Evolutionary conservation across 1,284 basidiomycete genomes (phyloP), one percentile per base, ranked within the genome.

Genomic region (Apiotrichum porosum): DNA sequence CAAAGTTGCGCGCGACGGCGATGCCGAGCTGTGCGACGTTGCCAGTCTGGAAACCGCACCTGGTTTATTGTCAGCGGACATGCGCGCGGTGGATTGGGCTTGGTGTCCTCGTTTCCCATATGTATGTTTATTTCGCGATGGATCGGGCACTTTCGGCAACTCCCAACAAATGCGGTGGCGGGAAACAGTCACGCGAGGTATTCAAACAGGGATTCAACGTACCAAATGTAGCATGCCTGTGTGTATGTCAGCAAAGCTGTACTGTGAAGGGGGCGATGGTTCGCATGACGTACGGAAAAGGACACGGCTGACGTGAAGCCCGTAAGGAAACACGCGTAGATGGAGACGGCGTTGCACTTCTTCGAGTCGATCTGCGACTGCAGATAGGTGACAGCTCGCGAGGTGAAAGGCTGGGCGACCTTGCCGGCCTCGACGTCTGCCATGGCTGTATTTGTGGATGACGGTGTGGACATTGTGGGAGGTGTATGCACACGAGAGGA

Each of bases 291-390:
- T 32, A 61, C 68, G 38, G 85, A 82, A 75, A 89, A 91, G 1
- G 82, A 83, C 15, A 89, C 76, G 2, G 82, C 79, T 58, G 63
- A 85, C 79, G 88, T 83, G 73, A 82, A 86, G 1, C 88, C 88
- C 0, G 88, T 91, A 80, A 91, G 83, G 72, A 90, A 88, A 71
- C 86, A 89, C 65, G 82, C 89, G 9, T 79, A 81, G 6, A 83
- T 78, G 40, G 89, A 76, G 9, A 84, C 83, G 6, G 75, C 75
- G 0, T 81, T 79, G 0, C 80, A 77, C 52, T 77, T 70, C 19
- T 77, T 73, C 1, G 80, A 77, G 63, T 90, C 84, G 46, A 90
- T 78, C 45, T 88, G 81, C 42, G 61, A 55, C 58, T 72, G 65
- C 36, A 80, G 54, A 47, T 76, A 72, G 13, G 24, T 10, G 33